These are phyloP conservation scores for Apiospora phragmitis DNA, from an alignment of 2,329 filamentous ascomycete genomes.

Conservation along the genomic window DNA sequence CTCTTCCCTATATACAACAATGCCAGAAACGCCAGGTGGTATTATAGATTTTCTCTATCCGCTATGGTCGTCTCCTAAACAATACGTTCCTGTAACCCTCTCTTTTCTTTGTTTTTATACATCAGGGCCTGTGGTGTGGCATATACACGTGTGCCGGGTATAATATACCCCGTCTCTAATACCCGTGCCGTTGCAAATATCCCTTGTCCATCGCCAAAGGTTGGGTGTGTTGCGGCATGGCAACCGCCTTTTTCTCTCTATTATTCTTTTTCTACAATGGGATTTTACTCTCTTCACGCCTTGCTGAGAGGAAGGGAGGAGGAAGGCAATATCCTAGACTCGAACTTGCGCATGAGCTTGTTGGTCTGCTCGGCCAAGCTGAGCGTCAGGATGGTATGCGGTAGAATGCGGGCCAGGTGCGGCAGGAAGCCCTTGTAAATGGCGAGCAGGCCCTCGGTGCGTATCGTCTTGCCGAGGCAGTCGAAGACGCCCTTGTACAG, in stretches of 20 bases:
- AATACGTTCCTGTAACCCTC: not conserved
- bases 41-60: slow-evolving; percentile 5
- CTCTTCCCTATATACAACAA: not conserved
- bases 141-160: not conserved
- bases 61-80: not conserved
- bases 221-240: not conserved
- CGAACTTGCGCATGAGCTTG: slow-evolving; percentile 81
- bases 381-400: slow-evolving; percentile 92
- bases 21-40: not conserved
- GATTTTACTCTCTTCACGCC: slow-evolving; percentile 18
- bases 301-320: slow-evolving; percentile 30
- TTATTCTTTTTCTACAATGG: not conserved
- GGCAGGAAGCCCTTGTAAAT: slow-evolving; percentile 98
- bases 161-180: not conserved
- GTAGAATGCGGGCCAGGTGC: slow-evolving; percentile 89
- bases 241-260: not conserved
- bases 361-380: slow-evolving; percentile 96
- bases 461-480: slow-evolving; percentile 86
- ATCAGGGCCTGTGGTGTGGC: not conserved
- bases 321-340: slow-evolving; percentile 56
- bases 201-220: too few relatives aligned
- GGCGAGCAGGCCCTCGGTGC: slow-evolving; percentile 85
- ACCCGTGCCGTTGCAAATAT: too few relatives aligned
- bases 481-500: slow-evolving; percentile 94
- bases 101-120: not conserved